Base-by-base conservation (phyloP, 768 basidiomycete genomes). In the Termitomyces eurrhizus region DNA sequence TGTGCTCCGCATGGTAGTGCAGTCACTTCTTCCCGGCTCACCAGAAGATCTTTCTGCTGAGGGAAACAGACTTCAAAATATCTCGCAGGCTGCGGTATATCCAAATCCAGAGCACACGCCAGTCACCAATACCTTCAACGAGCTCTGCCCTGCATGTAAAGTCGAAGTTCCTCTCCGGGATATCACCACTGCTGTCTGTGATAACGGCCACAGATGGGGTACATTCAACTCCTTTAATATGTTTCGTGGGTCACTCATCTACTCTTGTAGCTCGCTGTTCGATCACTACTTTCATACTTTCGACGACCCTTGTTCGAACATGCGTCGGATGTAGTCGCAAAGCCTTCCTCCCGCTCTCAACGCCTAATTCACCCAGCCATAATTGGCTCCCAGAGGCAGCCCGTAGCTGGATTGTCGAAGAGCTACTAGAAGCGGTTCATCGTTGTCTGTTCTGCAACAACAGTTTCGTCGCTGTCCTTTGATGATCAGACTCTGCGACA, bases 261-360 rank as follows among this genome's bases (percentile, higher is more conserved):
- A 33, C 52, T 49, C 62, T 44, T 48, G 37, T 66, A 93, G 92
- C 80, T 53, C 86, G 92, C 35, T 93, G 92, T 69, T 89, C 90
- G 12, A 78, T 92, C 52, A 93, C 92, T 42, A 88, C 88, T 26
- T 88, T 90, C 71, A 83, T 93, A 58, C 78, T 93, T 35, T 81
- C 89, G n/a, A 92, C 90, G 52, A 81, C 90, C 14, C 79, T 79
- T 72, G 88, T 91, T 39, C 82, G 90, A 59, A 92, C 91, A 18
- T 94, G 92, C 70, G 76, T 92, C 33, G 89, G 90, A 52, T 94
- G 92, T 68, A 83, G 83, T 67, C 81, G 91, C 63, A 93, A 93
- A 71, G 89, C 90, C 21, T 84, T 92, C 66, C 77, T 89, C 14
- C 84, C 90, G n/a, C 73, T 78, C 35, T 82, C 81, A 12, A 70